phyloP scores from a whole-genome alignment of 1,284 basidiomycete genomes.

The Rhodotorula mucilaginosa region DNA sequence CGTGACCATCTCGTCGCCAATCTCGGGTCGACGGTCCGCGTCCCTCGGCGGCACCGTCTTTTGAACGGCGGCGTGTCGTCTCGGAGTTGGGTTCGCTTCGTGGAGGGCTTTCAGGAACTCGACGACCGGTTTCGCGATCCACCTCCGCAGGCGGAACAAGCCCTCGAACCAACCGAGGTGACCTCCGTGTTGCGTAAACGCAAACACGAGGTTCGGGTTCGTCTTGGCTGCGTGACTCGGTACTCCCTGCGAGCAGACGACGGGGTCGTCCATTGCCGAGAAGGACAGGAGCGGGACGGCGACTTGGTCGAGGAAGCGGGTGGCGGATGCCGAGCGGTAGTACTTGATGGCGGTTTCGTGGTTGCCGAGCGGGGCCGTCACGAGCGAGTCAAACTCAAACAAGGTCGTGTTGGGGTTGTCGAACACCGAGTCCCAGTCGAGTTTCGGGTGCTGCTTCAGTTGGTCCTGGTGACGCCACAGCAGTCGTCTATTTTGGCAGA shows the following conservation, averaged over 20 bases:
- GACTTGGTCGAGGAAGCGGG: conserved; percentile 43
- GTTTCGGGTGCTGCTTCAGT: conserved; percentile 26
- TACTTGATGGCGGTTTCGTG: conserved; percentile 69
- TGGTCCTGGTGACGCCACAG: conserved; percentile 59
- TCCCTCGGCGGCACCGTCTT: conserved; percentile 14
- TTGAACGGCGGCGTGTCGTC: background rate
- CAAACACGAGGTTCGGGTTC: conserved; percentile 67
- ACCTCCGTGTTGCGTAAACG: conserved; percentile 75
- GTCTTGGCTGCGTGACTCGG: conserved; percentile 51
- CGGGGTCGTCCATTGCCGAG: conserved; percentile 87
- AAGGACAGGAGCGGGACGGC: conserved; percentile 63
- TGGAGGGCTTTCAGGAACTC: conserved; percentile 54
- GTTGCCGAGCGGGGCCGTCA: conserved; percentile 62
- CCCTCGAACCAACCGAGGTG: conserved; percentile 93
- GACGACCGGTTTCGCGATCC: conserved; percentile 69
- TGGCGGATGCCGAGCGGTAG: conserved; percentile 55
- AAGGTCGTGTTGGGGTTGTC: conserved; percentile 44
- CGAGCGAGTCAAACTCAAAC: conserved; percentile 54
- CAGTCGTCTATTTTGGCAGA: conserved; percentile 52
- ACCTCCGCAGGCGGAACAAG: conserved; percentile 54
- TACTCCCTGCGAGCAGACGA: conserved; percentile 55
- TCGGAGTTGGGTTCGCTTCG: conserved; percentile 17
- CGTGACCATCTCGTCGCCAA: conserved; percentile 38
- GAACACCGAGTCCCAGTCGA: conserved; percentile 42
- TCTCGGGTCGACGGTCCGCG: background rate